Conservation (phyloP, 495 filamentous ascomycete genomes). For the Talaromyces proteolyticus region DNA sequence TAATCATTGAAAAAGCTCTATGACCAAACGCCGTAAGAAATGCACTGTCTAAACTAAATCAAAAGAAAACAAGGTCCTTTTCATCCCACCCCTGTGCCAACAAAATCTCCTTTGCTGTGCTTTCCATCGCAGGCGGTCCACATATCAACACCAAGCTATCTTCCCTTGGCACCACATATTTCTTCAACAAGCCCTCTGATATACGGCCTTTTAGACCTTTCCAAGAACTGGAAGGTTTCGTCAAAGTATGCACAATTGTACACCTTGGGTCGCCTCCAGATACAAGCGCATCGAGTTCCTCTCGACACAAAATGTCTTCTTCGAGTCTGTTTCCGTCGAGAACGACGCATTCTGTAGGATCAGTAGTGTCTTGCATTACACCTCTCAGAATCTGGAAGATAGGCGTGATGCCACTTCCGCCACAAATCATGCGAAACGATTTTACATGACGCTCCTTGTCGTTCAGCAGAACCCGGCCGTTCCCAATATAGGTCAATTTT, state of each 20-base stretch:
- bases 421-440: conserved; percentile 85
- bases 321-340: conserved; percentile 75
- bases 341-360: conserved; percentile 60
- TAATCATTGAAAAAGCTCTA: no score
- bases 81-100: conserved; percentile 69
- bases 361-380: conserved; percentile 55
- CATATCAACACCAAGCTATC: conserved; percentile 74
- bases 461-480: conserved; percentile 58
- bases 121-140: conserved; percentile 76
- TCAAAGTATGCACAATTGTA: conserved; percentile 68
- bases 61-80: conserved; percentile 84
- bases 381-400: conserved; percentile 85
- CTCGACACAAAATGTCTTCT: conserved; percentile 77
- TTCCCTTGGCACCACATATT: conserved; percentile 43
- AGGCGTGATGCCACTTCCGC: conserved; percentile 84
- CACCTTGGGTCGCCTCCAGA: conserved; percentile 47
- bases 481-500: conserved; percentile 74
- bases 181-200: conserved; percentile 51
- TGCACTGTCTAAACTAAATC: conserved; percentile 3
- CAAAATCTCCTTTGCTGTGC: conserved; percentile 55
- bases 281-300: conserved; percentile 65
- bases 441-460: conserved; percentile 53
- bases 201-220: conserved; percentile 66
- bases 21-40: not conserved
- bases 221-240: conserved; percentile 58